Evolutionary conservation across 805 yeast genomes (phyloP), one percentile per base, ranked within the genome.

Genomic region (Kuraishia molischiana): DNA sequence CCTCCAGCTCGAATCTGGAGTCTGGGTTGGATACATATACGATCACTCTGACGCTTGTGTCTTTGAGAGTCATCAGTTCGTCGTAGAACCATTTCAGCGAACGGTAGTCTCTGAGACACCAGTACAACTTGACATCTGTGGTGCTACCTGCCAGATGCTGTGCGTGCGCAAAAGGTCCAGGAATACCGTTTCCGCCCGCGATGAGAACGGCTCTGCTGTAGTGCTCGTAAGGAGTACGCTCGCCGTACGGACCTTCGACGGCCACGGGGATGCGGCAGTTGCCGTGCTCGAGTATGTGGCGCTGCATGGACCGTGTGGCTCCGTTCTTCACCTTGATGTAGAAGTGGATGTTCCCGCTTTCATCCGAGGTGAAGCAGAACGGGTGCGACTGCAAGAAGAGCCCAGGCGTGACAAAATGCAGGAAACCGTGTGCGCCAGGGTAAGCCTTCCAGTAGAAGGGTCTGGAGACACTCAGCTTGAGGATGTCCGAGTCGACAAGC

Each of bases 151-250:
- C 68, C 15, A 49, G 38, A 2, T 39, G 30, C 2, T 30, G 11
- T 1, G 64, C 66, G 45, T 67, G 68, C 17, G 66, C 62, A 33
- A 59, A 55, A 19, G 67, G 57, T 17, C 77, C 84, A 1, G 90
- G 78, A 37, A 83, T 63, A 38, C 92, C 92, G 38, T 76, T 76
- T 22, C 92, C 90, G 34, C 86, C 89, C 5, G 89, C 81, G 18
- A 82, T 44, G 32, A 79, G 66, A 5, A 79, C 64, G 5, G 78
- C 69, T 39, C 71, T 67, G 35, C 74, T 70, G 46, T 69, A 79
- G 33, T 62, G 58, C 20, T 61, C 57, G 11, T 74, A 58, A 2
- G 78, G 71, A 4, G 72, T 51, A 2, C 68, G 44, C 29, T 64
- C 62, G 2, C 89, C 85, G 49, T 83, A 82, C 2, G 89, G 87